Conservation (phyloP, 192 early-diverging fungal genomes). For the Mortierella antarctica region DNA sequence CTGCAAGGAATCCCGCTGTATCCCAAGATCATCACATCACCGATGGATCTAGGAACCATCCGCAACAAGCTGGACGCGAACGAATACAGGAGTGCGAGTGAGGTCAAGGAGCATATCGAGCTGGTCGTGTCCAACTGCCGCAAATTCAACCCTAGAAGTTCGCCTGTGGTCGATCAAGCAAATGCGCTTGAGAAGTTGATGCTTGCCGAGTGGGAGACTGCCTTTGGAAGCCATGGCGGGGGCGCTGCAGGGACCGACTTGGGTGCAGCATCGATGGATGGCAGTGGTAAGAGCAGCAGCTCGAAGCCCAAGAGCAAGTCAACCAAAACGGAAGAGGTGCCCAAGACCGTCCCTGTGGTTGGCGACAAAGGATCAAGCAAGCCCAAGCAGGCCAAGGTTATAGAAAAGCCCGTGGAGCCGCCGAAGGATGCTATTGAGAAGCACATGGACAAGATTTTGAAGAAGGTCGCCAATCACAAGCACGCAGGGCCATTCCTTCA, state of each 20-base stretch:
- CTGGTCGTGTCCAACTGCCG: constrained; percentile 76
- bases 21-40: constrained; percentile 68
- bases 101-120: constrained; percentile 67
- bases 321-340: constrained; percentile 3
- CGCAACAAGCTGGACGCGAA: constrained; percentile 64
- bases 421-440: constrained; percentile 32
- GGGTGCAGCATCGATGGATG: background rate
- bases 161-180: constrained; percentile 65
- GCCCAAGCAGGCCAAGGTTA: constrained; percentile 29
- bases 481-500: constrained; percentile 52
- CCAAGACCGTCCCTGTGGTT: constrained; percentile 1
- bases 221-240: constrained; percentile 45
- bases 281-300: background rate
- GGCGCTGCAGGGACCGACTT: background rate
- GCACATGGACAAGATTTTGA: constrained; percentile 47
- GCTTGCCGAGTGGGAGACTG: constrained; percentile 33
- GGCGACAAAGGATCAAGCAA: background rate
- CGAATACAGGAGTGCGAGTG: constrained; percentile 58
- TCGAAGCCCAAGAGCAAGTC: constrained; percentile 40
- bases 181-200: constrained; percentile 58
- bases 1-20: constrained; percentile 70
- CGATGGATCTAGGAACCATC: constrained; percentile 82
- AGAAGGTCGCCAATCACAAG: constrained; percentile 53
- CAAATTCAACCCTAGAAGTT: constrained; percentile 65
- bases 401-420: constrained; percentile 28